Percentiles rank a stretch among this genome's conserved stretches.
Evolutionary conservation across 176 grass and related monocot species (phyloP).

Genomic region (Phoenix dactylifera): DNA sequence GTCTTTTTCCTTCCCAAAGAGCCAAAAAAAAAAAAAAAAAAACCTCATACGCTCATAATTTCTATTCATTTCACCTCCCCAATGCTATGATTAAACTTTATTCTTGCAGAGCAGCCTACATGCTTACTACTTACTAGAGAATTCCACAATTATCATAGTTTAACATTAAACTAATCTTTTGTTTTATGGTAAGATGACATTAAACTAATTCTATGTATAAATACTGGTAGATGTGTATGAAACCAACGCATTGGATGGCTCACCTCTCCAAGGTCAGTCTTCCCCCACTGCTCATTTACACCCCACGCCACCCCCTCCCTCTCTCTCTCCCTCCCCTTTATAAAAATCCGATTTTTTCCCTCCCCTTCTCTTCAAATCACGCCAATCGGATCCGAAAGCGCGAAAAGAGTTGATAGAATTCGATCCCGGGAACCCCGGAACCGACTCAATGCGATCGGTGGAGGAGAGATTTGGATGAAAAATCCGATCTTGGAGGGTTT

Average conservation of each 20-base stretch:
- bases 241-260: conserved; percentile 8
- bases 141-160: too few relatives aligned
- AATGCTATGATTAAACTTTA: too few relatives aligned
- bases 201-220: too few relatives aligned
- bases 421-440: too few relatives aligned
- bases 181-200: too few relatives aligned
- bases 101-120: too few relatives aligned
- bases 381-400: background rate
- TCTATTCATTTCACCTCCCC: too few relatives aligned
- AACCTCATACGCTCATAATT: too few relatives aligned
- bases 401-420: background rate
- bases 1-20: too few relatives aligned
- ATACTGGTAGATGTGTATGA: background rate
- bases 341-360: conserved; percentile 1
- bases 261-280: background rate
- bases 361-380: background rate
- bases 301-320: background rate
- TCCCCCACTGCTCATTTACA: background rate
- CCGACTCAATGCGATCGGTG: conserved; percentile 27
- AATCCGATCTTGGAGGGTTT: conserved; percentile 2
- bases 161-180: too few relatives aligned
- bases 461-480: conserved; percentile 1
- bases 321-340: background rate
- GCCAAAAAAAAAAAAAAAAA: too few relatives aligned
- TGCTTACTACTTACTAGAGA: too few relatives aligned